Evolutionary conservation across 2,329 filamentous ascomycete genomes (phyloP), one percentile per base, ranked within the genome.

Genomic region (Ceratocystis destructans): DNA sequence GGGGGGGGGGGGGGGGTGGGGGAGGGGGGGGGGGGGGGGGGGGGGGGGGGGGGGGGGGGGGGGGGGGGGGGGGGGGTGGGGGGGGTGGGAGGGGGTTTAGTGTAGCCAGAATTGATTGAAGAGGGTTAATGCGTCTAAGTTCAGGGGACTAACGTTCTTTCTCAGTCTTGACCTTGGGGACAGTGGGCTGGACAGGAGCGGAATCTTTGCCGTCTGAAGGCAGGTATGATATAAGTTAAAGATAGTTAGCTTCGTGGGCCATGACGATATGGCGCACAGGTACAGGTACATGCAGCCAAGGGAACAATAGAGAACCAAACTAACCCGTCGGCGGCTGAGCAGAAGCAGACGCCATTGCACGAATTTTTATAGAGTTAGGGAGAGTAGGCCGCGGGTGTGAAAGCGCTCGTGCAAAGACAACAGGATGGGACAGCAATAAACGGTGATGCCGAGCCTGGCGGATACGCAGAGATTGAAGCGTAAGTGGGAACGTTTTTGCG

Each of bases 161-260:
- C 69, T 76, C 73, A 20, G 79, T 78, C 75, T 83, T 82, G 65
- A 79, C 77, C 72, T 80, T 80, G 64, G 76, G 76, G 20, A 73
- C 72, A 41, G 75, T 74, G 8, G 74, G 72, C 17, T 71, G 69
- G 45, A 70, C 71, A 69, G 74, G 72, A 61, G 71, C 67, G 5
- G 73, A 73, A 17, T 72, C 65, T 59, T 59, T 59, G 67, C 72
- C 72, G 63, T 65, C 67, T 67, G 41, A 22, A 53, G 7, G 44
- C 10, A 22, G 6, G 22, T 31, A 59, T 17, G 22, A 45, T 48
- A 17, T 22, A 53, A 41, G 44, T 50, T 59, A 20, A 41, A 62
- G 28, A 61, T 59, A 12, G 20, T 28, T 22, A 61, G 31, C 46
- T 66, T 28, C 41, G 3, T n/a, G 37, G 7, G 25, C 44, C 44